These are phyloP conservation scores for Dianthus caryophyllus DNA, from an alignment of 148 eudicot species.

Conservation along the genomic window DNA sequence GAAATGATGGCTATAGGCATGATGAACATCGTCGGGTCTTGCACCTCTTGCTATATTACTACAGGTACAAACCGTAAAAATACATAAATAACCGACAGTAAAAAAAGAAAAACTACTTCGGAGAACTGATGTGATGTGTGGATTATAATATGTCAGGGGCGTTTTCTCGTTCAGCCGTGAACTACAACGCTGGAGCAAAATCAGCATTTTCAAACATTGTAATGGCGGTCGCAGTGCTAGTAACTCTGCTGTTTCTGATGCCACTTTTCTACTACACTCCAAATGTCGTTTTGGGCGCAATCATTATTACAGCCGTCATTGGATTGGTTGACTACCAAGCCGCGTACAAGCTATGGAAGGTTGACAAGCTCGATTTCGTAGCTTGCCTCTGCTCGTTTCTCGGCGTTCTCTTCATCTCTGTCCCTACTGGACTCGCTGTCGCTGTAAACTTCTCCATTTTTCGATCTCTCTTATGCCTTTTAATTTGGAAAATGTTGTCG, in stretches of 20 bases:
- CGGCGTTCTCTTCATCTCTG: slow-evolving; percentile 90
- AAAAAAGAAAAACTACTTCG: too few species aligned
- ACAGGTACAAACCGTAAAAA: slow-evolving; percentile 79
- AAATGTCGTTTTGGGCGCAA: slow-evolving; percentile 65
- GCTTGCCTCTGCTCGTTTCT: slow-evolving; percentile 73
- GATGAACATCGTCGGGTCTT: slow-evolving; percentile 90
- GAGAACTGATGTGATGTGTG: too few species aligned
- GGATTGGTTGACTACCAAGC: slow-evolving; percentile 72
- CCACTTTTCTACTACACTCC: slow-evolving; percentile 85
- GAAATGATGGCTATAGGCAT: slow-evolving; percentile 96
- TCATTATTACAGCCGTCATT: slow-evolving; percentile 79
- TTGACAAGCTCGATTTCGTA: slow-evolving; percentile 81
- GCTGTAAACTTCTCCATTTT: slow-evolving; percentile 51
- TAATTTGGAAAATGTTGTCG: too few species aligned
- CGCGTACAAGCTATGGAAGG: slow-evolving; percentile 48
- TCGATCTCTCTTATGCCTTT: too few species aligned
- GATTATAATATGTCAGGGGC: slow-evolving; percentile 45
- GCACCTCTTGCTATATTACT: slow-evolving; percentile 83
- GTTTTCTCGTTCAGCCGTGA: slow-evolving; percentile 91
- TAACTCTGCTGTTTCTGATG: slow-evolving; percentile 81
- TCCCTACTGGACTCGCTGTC: slow-evolving; percentile 69
- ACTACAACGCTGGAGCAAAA: slow-evolving; percentile 82
- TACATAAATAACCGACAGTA: too few species aligned
- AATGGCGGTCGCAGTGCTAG: slow-evolving; percentile 69
- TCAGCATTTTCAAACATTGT: slow-evolving; percentile 76